Base-by-base conservation (phyloP, 805 yeast genomes). In the Hanseniaspora valbyensis region DNA sequence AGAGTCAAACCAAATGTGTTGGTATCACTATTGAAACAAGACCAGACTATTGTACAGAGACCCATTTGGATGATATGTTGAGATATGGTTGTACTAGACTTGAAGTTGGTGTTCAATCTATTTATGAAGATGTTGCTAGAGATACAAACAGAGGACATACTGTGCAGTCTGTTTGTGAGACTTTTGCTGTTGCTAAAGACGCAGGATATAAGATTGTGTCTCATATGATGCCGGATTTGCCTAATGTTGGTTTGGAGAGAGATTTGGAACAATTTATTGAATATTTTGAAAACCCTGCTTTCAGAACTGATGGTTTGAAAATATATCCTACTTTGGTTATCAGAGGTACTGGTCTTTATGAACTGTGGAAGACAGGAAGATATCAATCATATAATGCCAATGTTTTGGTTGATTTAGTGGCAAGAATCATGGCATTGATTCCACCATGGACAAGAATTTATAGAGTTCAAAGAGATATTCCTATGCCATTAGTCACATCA, bases 361-460 rank as follows among this genome's bases (percentile, higher is more conserved):
- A 92, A 68, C 74, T 92, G 49, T 92, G 98, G 98, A 92, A 92
- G 64, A 84, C 86, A 42, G 98, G 97, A 3, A 75, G 86, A 54
- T 92, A 92, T 69, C 83, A 84, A 67, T 87, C 96, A 2, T 92
- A 92, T 65, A 86, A 89, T 61, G 96, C 97, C 36, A 87, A 88
- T 61, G 95, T 90, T 7, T 72, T 92, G 58, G 84, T 92, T 44
- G 98, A 92, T 65, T 72, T 92, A 54, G 96, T 92, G 44, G 98
- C 98, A 0, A 77, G 97, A 61, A 90, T 92, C 49, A 70, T 92
- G 72, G 96, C 97, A 0, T 72, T 92, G 53, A 97, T 92, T 5
- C 98, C 98, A 24, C 98, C 98, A 3, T 92, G 98, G 98, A 92
- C 98, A 2, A 80, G 98, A 69, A 92, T 92, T 59, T 92, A 92